A percentile compares a stretch with the other conserved stretches of the same genome.
phyloP scores from a whole-genome alignment of 164 flowering plant genomes.

The Magnolia sinica region DNA sequence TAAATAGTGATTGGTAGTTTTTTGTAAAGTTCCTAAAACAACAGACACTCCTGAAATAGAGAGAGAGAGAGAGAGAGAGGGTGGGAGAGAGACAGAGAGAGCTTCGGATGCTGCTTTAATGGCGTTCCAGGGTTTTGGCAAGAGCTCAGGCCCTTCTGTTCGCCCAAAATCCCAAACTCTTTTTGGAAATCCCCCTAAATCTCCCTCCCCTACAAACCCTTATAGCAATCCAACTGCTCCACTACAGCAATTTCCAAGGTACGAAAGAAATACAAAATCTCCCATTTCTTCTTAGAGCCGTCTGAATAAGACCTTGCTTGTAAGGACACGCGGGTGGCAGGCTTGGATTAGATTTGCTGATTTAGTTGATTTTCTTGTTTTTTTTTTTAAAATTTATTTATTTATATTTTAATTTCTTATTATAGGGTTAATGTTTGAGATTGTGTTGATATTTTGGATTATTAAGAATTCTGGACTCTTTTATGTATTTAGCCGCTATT shows the following conservation, averaged over 20 bases:
- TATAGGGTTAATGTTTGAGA: too few relatives aligned
- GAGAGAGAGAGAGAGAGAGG: too few relatives aligned
- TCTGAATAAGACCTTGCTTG: background rate
- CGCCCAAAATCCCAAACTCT: background rate
- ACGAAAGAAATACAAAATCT: background rate
- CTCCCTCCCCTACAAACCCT: background rate
- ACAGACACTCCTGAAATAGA: too few relatives aligned
- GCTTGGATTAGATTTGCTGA: background rate
- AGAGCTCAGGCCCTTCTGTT: background rate
- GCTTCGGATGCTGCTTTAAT: background rate
- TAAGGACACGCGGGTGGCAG: background rate
- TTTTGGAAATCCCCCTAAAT: background rate
- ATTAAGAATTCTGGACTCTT: too few relatives aligned
- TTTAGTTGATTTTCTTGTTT: background rate
- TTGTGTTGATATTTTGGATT: too few relatives aligned
- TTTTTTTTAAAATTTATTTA: too few relatives aligned
- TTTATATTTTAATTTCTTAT: too few relatives aligned
- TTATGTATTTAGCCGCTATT: too few relatives aligned
- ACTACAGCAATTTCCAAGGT: constrained; percentile 2
- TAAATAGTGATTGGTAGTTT: too few relatives aligned
- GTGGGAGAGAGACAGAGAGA: too few relatives aligned
- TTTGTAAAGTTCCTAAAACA: too few relatives aligned
- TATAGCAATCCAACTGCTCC: background rate
- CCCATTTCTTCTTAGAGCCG: background rate
- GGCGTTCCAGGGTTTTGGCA: background rate